A percentile compares a stretch with the other conserved stretches of the same genome.
phyloP scores from a whole-genome alignment of 805 yeast species.

The Maudiozyma turicensis region DNA sequence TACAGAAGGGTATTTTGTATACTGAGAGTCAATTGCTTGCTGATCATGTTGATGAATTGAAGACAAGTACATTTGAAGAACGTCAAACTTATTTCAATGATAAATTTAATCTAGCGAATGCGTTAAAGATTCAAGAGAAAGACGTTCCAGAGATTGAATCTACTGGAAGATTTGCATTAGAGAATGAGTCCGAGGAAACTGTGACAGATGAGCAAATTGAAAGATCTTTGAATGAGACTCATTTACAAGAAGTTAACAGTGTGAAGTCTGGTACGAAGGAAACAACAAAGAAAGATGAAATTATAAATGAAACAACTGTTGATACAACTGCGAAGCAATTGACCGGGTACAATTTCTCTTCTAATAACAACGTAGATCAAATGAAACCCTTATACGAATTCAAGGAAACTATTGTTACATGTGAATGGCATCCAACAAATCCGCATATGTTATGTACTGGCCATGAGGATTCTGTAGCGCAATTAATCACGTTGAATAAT shows the following conservation, averaged over 20 bases:
- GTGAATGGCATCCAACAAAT: constrained; percentile 49
- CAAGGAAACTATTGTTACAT: constrained; percentile 34
- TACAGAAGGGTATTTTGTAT: constrained; percentile 79
- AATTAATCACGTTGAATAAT: constrained; percentile 31
- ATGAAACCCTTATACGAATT: constrained; percentile 20
- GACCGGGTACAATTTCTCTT: neutral
- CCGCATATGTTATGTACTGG: constrained; percentile 46
- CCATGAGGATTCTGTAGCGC: constrained; percentile 38
- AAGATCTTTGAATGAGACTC: neutral
- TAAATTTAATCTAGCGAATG: constrained; percentile 44
- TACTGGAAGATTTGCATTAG: constrained; percentile 27
- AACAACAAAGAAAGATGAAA: neutral
- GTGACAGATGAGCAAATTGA: constrained; percentile 1
- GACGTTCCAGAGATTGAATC: constrained; percentile 24
- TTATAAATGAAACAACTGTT: neutral
- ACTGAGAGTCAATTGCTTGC: constrained; percentile 57
- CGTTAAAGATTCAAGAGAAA: constrained; percentile 37
- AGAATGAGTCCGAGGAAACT: constrained; percentile 2
- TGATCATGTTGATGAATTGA: constrained; percentile 20
- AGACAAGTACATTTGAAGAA: constrained; percentile 5
- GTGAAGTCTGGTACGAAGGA: neutral
- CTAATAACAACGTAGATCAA: neutral
- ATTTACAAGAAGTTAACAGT: too few relatives aligned
- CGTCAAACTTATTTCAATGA: constrained; percentile 19
- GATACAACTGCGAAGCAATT: neutral